phyloP scores from a whole-genome alignment of 305 asterid species.

The Withania somnifera region DNA sequence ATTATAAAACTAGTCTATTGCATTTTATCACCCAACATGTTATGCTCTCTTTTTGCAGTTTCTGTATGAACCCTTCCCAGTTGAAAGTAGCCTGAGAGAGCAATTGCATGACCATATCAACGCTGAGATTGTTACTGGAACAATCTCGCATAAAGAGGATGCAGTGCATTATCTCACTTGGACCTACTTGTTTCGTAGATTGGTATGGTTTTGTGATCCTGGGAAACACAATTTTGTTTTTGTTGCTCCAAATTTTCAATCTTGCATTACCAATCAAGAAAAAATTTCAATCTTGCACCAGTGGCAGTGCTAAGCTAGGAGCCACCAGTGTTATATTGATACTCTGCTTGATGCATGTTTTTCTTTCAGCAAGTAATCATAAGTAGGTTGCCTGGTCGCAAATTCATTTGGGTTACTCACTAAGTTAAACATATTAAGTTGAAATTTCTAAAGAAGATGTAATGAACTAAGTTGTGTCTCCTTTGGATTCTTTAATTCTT shows the following conservation, averaged over 20 bases:
- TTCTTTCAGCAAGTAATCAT: not conserved
- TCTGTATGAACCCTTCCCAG: slow-evolving; percentile 98
- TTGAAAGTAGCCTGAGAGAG: slow-evolving; percentile 96
- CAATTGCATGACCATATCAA: slow-evolving; percentile 91
- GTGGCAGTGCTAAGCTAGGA: not conserved
- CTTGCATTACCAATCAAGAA: not conserved
- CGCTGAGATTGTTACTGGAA: slow-evolving; percentile 96
- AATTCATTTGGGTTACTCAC: not conserved
- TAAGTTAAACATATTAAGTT: not conserved
- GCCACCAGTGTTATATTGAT: not conserved
- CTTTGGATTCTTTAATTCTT: too few relatives aligned
- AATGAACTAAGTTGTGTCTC: not conserved
- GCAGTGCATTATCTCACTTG: slow-evolving; percentile 97
- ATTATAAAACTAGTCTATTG: not conserved
- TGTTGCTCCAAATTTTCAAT: not conserved
- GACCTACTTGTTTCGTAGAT: slow-evolving; percentile 93
- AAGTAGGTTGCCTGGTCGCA: not conserved
- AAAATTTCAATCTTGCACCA: not conserved
- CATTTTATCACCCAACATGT: slow-evolving; percentile 5
- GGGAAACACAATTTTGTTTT: not conserved
- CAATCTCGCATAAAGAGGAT: slow-evolving; percentile 85
- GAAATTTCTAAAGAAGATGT: not conserved
- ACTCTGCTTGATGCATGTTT: not conserved
- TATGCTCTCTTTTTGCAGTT: slow-evolving; percentile 43
- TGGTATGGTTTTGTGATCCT: slow-evolving; percentile 43